Conservation (phyloP, 2,329 filamentous ascomycete species). For the Aspergillus sp. region DNA sequence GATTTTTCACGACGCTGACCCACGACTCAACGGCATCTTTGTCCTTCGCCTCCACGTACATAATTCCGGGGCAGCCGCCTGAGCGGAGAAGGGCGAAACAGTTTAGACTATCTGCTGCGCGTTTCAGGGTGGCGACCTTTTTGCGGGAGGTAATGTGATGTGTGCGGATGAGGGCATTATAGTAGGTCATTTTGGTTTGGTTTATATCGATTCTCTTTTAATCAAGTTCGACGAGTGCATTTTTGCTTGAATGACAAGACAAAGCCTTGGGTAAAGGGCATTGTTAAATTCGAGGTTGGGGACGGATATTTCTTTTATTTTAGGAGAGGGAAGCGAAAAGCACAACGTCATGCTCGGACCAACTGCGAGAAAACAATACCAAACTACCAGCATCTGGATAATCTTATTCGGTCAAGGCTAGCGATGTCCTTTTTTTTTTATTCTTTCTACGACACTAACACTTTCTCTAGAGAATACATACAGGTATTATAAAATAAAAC, state of each 20-base stretch:
- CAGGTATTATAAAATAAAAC: no score
- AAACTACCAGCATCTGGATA: no score
- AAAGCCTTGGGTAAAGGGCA: no score
- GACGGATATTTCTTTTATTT: not conserved
- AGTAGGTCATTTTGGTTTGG: constrained; percentile 26
- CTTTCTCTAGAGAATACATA: no score
- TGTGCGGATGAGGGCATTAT: constrained; percentile 68
- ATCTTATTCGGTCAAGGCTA: no score
- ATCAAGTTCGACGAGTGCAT: not conserved
- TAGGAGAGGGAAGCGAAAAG: not conserved
- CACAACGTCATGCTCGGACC: not conserved
- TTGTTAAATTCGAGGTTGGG: not conserved
- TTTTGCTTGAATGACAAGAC: not conserved
- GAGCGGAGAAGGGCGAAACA: constrained; percentile 66
- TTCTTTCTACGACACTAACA: no score
- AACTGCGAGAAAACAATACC: not conserved
- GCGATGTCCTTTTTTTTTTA: no score
- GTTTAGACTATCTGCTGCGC: constrained; percentile 59
- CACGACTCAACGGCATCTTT: constrained; percentile 58
- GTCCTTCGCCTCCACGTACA: constrained; percentile 69
- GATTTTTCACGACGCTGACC: constrained; percentile 63
- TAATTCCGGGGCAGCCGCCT: constrained; percentile 70
- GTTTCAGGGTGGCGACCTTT: constrained; percentile 66
- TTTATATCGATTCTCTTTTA: not conserved
- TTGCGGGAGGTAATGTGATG: constrained; percentile 81